Evolutionary conservation across 139 green algal species (phyloP).

Genomic region (Bryopsis sp.): DNA sequence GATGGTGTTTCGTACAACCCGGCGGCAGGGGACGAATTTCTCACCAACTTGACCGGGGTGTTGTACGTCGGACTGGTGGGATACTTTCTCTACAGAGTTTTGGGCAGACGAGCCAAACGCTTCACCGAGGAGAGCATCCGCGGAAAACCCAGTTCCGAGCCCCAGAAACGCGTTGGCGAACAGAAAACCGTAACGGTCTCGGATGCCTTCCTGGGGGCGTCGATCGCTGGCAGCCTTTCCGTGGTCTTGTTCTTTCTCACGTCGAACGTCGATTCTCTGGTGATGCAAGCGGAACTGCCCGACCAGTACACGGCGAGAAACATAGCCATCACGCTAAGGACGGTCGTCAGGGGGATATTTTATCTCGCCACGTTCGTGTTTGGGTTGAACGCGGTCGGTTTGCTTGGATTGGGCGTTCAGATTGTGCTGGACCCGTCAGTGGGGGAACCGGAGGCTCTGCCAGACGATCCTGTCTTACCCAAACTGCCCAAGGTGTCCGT

Average conservation of each 20-base stretch:
- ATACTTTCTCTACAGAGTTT: constrained; percentile 42
- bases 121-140: constrained; percentile 32
- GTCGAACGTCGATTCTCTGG: constrained; percentile 32
- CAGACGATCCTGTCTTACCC: no score
- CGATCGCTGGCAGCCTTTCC: constrained; percentile 35
- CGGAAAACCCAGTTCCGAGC: background rate
- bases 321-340: constrained; percentile 62
- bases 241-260: constrained; percentile 47
- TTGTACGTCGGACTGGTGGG: constrained; percentile 46
- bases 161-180: background rate
- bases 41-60: constrained; percentile 41
- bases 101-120: constrained; percentile 38
- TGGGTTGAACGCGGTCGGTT: constrained; percentile 45
- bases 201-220: constrained; percentile 29
- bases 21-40: constrained; percentile 28
- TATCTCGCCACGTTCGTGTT: constrained; percentile 70
- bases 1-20: constrained; percentile 32
- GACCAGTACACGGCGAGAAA: constrained; percentile 43
- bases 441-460: no score
- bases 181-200: background rate
- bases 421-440: constrained; percentile 15
- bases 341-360: constrained; percentile 51
- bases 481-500: constrained; percentile 10
- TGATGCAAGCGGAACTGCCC: constrained; percentile 26
- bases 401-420: constrained; percentile 29